Base-by-base conservation (phyloP, 139 green algal genomes). In the Eudorina sp. region DNA sequence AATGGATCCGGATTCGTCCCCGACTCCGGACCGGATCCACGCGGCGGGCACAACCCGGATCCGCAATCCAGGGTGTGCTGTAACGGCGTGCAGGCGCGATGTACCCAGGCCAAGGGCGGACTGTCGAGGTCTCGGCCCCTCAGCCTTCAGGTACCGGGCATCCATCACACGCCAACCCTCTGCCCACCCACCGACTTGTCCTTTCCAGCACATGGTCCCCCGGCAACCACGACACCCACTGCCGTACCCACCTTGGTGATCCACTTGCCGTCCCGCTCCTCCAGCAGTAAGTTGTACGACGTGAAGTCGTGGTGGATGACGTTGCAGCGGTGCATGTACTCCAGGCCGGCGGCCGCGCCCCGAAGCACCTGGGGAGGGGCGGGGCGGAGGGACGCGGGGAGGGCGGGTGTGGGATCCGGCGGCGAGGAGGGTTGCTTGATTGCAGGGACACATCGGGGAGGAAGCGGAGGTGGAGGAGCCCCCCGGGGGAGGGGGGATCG, bases 261-360 rank as follows among this genome's bases (percentile, higher is more conserved):
- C 83, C 86, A 94, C 45, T 46, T 64, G 13, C 74, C 82, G 43
- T 43, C 38, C 31, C 87, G 86, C 60, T 87, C 76, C 64, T 93
- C 90, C 29, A 96, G 89, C 86, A 96, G 87, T 66, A 96, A 45
- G 87, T 96, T 96, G 90, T 92, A 91, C 46, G 76, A 92, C 34
- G 92, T 96, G 66, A 96, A 90, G 92, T 96, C 94, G 9, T 92
- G 83, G 88, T 95, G 92, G 14, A 94, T 60, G 31, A 83, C 69
- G 53, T 27, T 68, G 34, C 82, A 75, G 25, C 60, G 25, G 88
- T 96, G 94, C 92, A 96, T 96, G 91, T 91, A 96, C 69, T 92
- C 90, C 38, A 96, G 69, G 27, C 91, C 94, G 8, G 93, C 93
- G 11, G 94, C 94, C 18, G 84, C 88, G 34, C 89, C 89, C 1